Evolutionary conservation across 2,329 filamentous ascomycete species (phyloP).

Genomic region (Xylariomycetidae sp.): DNA sequence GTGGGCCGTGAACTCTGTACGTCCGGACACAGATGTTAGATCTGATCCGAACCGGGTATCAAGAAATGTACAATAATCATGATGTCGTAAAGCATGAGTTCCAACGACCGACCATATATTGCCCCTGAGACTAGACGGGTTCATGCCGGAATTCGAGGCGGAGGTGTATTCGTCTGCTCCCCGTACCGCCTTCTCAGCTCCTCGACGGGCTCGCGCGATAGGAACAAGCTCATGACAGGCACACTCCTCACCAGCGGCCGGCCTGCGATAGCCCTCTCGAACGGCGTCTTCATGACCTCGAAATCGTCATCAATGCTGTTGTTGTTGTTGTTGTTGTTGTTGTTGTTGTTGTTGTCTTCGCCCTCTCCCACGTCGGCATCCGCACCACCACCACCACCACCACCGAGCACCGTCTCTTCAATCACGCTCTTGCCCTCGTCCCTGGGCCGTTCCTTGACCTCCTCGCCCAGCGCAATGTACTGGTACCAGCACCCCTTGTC

Average conservation of each 20-base stretch:
- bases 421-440: slow-evolving; percentile 30
- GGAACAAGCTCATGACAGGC: slow-evolving; percentile 56
- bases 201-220: slow-evolving; percentile 49
- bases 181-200: slow-evolving; percentile 48
- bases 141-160: too few species aligned
- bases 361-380: slow-evolving; percentile 14
- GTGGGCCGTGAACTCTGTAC: too few species aligned
- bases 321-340: slow-evolving; percentile 12
- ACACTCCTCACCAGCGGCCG: slow-evolving; percentile 39
- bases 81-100: too few species aligned
- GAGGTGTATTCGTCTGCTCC: slow-evolving; percentile 37
- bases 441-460: slow-evolving; percentile 25
- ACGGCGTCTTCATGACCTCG: slow-evolving; percentile 52
- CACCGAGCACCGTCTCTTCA: slow-evolving; percentile 38
- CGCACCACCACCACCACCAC: not conserved
- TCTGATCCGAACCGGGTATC: too few species aligned
- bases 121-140: too few species aligned
- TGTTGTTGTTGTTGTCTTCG: slow-evolving; percentile 10
- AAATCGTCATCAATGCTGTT: slow-evolving; percentile 43
- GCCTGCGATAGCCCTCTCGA: slow-evolving; percentile 49
- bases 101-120: too few species aligned
- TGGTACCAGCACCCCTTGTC: slow-evolving; percentile 40
- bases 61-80: too few species aligned
- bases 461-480: slow-evolving; percentile 53
- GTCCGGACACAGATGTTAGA: too few species aligned